Percentiles rank a stretch among this genome's conserved stretches.
Conservation (phyloP, 352 stramenopile species). For the Globisporangium middletonii region DNA sequence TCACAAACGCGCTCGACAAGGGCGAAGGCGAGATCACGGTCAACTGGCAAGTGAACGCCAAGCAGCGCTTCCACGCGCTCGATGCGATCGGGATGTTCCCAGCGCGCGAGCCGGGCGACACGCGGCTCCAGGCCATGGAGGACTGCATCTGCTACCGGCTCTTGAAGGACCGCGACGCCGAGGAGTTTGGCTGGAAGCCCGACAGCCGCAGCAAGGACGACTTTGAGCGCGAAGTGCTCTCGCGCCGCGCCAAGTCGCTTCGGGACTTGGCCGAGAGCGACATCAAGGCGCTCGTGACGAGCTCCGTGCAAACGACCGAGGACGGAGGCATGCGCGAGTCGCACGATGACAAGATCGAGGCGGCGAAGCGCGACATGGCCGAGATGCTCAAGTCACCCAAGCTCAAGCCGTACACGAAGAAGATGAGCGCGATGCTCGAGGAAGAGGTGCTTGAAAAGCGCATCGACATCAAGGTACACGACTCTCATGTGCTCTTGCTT, state of each 20-base stretch:
- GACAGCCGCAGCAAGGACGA: constrained; percentile 23
- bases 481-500: neutral
- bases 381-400: constrained; percentile 27
- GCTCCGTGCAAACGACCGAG: constrained; percentile 3
- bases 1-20: constrained; percentile 34
- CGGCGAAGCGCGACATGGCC: constrained; percentile 19
- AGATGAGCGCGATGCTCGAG: constrained; percentile 39
- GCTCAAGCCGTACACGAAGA: constrained; percentile 47
- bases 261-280: constrained; percentile 19
- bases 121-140: constrained; percentile 31
- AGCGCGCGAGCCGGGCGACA: constrained; percentile 23
- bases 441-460: constrained; percentile 32
- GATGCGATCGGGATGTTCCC: constrained; percentile 63
- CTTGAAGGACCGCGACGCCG: constrained; percentile 26
- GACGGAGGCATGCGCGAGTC: constrained; percentile 1
- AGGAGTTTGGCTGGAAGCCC: constrained; percentile 44
- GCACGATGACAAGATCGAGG: constrained; percentile 15
- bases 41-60: constrained; percentile 50
- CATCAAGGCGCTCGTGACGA: constrained; percentile 17
- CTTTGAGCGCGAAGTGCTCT: constrained; percentile 31
- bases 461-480: constrained; percentile 22
- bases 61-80: constrained; percentile 43
- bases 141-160: constrained; percentile 57
- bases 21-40: constrained; percentile 53
- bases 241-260: constrained; percentile 31